Evolutionary conservation across 2,329 filamentous ascomycete genomes (phyloP), one percentile per base, ranked within the genome.

Genomic region (Trichophyton schoenleinii): DNA sequence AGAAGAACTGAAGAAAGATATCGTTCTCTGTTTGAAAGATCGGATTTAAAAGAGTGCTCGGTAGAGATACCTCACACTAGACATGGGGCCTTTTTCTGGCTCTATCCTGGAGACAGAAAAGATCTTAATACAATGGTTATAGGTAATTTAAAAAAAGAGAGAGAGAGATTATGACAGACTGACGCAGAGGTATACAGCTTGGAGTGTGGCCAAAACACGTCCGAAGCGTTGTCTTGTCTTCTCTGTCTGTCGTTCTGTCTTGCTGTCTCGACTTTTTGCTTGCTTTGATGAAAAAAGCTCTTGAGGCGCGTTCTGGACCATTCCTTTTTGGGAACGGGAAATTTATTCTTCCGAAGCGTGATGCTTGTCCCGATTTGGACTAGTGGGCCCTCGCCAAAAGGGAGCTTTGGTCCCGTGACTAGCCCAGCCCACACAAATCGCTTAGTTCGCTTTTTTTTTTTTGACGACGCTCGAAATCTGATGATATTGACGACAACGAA

Each of bases 341-440:
- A 1, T 18, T 20, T 13, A n/a, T 55, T 55, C 34, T 36, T 36
- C 20, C 49, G 49, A 13, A 20, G 18, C 15, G 49, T 36, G 49
- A 4, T 18, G 0, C 7, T 20, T 34, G 25, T 55, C 49, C 61
- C 7, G 4, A 63, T 62, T 31, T 1, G 65, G 62, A 42, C 65
- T 76, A 75, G 71, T 59, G 66, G 61, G 7, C 61, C 60, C 70
- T 74, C 72, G 70, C 74, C 73, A 69, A 68, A 38, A 72, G 53
- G 18, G 31, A 44, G 41, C 15, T n/a, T 41, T n/a, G 22, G 11
- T n/a, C 36, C 25, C 44, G 42, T 59, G 58, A 46, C 41, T 15
- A 22, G 67, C 68, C 69, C 68, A 76, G 73, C 73, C 73, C 74
- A 76, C 74, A 76, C 73, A 76, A 75, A 74, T 70, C 13, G 34